phyloP scores from a whole-genome alignment of 2,329 filamentous ascomycete genomes.

The Hypomyces rosellus region DNA sequence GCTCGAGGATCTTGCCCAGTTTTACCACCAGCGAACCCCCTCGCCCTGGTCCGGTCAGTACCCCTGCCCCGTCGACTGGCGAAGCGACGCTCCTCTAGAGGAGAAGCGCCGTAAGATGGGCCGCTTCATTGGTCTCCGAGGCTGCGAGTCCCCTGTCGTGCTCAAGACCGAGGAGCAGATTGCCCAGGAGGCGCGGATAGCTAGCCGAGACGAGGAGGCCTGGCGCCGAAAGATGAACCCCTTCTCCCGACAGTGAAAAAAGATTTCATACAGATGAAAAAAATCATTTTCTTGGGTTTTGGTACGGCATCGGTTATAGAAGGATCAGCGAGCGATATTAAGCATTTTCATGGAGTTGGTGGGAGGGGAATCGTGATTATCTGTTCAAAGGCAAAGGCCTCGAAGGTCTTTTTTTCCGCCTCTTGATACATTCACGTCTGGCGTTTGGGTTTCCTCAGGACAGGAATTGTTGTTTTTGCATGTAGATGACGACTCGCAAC shows the following conservation, averaged over 20 bases:
- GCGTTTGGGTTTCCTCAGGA: neutral
- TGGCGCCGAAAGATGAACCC: slow-evolving; percentile 40
- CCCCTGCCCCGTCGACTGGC: slow-evolving; percentile 63
- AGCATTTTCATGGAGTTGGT: neutral
- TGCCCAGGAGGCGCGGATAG: slow-evolving; percentile 35
- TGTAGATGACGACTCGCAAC: slow-evolving; percentile 1
- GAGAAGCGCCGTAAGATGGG: slow-evolving; percentile 69
- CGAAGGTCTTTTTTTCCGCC: neutral
- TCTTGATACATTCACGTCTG: neutral
- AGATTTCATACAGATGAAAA: neutral
- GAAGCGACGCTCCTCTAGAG: slow-evolving; percentile 44
- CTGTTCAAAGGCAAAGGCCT: neutral
- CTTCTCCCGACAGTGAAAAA: slow-evolving; percentile 13
- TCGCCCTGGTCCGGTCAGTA: slow-evolving; percentile 52
- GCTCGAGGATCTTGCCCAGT: slow-evolving; percentile 62
- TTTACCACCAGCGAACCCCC: slow-evolving; percentile 65
- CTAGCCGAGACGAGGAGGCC: slow-evolving; percentile 40
- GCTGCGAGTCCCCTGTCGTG: slow-evolving; percentile 35
- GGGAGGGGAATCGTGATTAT: neutral
- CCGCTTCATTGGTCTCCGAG: slow-evolving; percentile 65
- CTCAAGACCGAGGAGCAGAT: slow-evolving; percentile 44
- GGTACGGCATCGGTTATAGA: too few species aligned
- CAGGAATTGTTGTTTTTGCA: neutral
- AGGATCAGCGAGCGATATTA: neutral
- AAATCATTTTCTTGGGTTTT: neutral